A percentile compares a stretch with the other conserved stretches of the same genome.
Evolutionary conservation across 805 yeast species (phyloP).

Genomic region (Debaryomyces tyrocola): DNA sequence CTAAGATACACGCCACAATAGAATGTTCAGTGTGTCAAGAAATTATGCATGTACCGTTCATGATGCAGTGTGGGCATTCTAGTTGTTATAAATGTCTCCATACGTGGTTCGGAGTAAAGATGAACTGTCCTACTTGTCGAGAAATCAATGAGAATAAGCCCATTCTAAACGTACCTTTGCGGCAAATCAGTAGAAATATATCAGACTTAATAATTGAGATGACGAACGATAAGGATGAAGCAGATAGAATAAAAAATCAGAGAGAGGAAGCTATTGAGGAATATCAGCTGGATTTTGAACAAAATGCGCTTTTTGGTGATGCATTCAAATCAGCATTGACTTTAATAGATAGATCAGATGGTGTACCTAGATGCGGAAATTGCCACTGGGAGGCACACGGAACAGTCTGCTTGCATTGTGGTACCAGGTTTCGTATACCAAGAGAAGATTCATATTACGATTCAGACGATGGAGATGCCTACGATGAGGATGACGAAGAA

Average conservation of each 20-base stretch:
- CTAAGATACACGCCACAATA: constrained; percentile 27
- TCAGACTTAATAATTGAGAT: constrained; percentile 40
- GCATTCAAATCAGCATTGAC: constrained; percentile 47
- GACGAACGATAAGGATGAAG: constrained; percentile 24
- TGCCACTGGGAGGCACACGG: constrained; percentile 84
- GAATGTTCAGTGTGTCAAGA: constrained; percentile 73
- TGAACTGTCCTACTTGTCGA: constrained; percentile 73
- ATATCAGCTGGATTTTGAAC: constrained; percentile 41
- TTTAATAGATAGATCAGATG: constrained; percentile 62
- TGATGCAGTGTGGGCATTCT: constrained; percentile 69
- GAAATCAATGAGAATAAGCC: constrained; percentile 49
- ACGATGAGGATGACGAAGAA: constrained; percentile 34
- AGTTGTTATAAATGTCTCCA: constrained; percentile 67
- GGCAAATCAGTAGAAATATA: constrained; percentile 41
- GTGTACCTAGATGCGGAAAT: constrained; percentile 70
- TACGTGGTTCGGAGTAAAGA: constrained; percentile 58
- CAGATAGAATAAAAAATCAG: constrained; percentile 19
- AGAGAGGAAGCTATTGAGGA: constrained; percentile 26
- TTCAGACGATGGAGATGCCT: constrained; percentile 38
- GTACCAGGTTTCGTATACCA: constrained; percentile 46
- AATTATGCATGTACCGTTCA: constrained; percentile 62
- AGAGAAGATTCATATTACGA: constrained; percentile 33
- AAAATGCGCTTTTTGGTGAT: constrained; percentile 45
- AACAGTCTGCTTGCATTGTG: constrained; percentile 66
- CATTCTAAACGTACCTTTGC: constrained; percentile 50